Evolutionary conservation across 2,329 filamentous ascomycete species (phyloP).

Genomic region (Mollisiaceae sp.): DNA sequence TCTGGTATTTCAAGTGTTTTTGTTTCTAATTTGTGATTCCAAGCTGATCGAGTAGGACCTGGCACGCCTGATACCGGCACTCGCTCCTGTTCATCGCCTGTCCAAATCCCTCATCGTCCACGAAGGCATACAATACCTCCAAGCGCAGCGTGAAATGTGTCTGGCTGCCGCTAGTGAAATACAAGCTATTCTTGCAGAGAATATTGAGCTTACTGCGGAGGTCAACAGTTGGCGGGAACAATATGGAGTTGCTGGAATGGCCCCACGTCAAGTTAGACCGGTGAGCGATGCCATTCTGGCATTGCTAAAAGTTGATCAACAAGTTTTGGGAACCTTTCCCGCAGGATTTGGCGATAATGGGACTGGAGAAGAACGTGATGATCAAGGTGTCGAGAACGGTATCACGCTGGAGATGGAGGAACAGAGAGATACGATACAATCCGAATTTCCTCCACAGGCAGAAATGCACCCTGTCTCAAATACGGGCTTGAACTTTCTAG

Average conservation of each 20-base stretch:
- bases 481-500: not conserved
- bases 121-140: slow-evolving; percentile 15
- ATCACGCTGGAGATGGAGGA: not conserved
- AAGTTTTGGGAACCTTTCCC: slow-evolving; percentile 20
- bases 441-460: not conserved
- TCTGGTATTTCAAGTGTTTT: not conserved
- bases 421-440: not conserved
- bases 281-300: slow-evolving; percentile 6
- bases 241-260: not conserved
- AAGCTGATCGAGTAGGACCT: slow-evolving; percentile 15
- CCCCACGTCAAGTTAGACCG: not conserved
- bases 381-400: not conserved
- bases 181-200: slow-evolving; percentile 12
- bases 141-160: slow-evolving; percentile 16
- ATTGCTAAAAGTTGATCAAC: slow-evolving; percentile 11
- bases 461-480: not conserved
- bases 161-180: slow-evolving; percentile 17
- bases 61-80: slow-evolving; percentile 16
- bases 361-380: slow-evolving; percentile 12
- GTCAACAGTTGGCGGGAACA: slow-evolving; percentile 18
- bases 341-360: slow-evolving; percentile 19
- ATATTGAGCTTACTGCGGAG: slow-evolving; percentile 18
- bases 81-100: slow-evolving; percentile 10
- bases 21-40: not conserved
- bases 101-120: slow-evolving; percentile 19